A percentile compares a stretch with the other conserved stretches of the same genome.
These are phyloP conservation scores for Amanita phalloides DNA, from an alignment of 768 basidiomycete species.

Conservation along the genomic window DNA sequence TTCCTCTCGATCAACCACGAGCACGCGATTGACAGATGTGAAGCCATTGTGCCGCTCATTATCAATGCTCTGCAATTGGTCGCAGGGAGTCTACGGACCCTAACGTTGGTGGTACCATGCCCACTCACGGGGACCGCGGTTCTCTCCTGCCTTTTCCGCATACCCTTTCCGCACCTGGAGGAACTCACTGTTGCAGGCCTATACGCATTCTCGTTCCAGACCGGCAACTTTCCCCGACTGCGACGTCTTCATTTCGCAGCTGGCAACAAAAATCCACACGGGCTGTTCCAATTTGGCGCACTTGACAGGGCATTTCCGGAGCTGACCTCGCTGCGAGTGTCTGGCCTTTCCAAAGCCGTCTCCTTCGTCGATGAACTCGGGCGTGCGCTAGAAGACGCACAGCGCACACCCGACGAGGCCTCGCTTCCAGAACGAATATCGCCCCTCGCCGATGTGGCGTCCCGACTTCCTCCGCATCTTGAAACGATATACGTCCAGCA, in stretches of 20 bases:
- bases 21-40: not conserved
- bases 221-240: constrained; percentile 26
- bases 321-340: constrained; percentile 27
- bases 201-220: constrained; percentile 35
- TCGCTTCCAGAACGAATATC: not conserved
- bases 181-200: constrained; percentile 35
- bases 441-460: not conserved
- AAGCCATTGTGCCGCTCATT: constrained; percentile 9
- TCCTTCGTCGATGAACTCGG: constrained; percentile 31
- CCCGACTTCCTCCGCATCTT: not conserved
- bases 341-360: constrained; percentile 30
- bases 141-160: constrained; percentile 32
- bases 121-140: constrained; percentile 25
- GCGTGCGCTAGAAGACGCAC: constrained; percentile 15
- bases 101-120: constrained; percentile 25
- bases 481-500: not conserved
- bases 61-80: constrained; percentile 24
- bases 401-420: not conserved
- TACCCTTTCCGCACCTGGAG: constrained; percentile 26
- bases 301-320: constrained; percentile 29
- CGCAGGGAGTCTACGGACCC: constrained; percentile 29
- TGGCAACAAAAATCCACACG: constrained; percentile 41
- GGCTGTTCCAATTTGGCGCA: constrained; percentile 26
- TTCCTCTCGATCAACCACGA: constrained; percentile 26
- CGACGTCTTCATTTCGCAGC: constrained; percentile 28